A percentile compares a stretch with the other conserved stretches of the same genome.
Evolutionary conservation across 345 rosid species (phyloP).

Genomic region (Pistacia integerrima): DNA sequence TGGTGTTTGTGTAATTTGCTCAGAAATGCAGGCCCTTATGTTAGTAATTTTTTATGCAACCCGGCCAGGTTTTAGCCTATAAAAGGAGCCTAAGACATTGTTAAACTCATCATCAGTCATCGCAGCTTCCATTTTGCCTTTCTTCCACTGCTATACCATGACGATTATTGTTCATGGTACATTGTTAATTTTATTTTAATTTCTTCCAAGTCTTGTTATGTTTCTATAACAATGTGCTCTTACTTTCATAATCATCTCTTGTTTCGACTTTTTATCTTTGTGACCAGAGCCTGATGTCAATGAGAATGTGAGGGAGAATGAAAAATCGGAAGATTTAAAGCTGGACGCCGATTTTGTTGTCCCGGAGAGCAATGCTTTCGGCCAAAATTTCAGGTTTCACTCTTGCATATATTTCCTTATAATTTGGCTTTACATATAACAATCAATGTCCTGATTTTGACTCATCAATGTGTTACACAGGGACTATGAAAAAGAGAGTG

Average conservation of each 20-base stretch:
- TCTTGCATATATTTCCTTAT: background rate
- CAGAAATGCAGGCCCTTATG: background rate
- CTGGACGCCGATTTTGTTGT: slow-evolving; percentile 38
- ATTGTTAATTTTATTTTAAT: background rate
- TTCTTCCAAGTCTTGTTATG: background rate
- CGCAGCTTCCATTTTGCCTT: background rate
- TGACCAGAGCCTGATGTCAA: background rate
- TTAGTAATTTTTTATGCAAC: background rate
- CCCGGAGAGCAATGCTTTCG: slow-evolving; percentile 59
- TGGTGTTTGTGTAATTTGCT: no score
- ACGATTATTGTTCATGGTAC: background rate
- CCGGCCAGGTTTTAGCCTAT: background rate
- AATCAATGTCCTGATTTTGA: no score
- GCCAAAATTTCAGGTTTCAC: slow-evolving; percentile 43
- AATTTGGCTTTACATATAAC: background rate
- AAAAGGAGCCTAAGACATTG: background rate
- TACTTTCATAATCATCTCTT: background rate
- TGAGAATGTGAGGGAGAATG: background rate
- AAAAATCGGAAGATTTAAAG: background rate
- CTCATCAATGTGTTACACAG: slow-evolving; percentile 16
- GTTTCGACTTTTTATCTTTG: background rate
- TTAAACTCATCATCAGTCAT: background rate
- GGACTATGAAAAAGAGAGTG: slow-evolving; percentile 47
- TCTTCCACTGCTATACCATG: background rate
- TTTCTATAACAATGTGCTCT: background rate